Base-by-base conservation (phyloP, 2,329 filamentous ascomycete species). In the Colletotrichum sp. region DNA sequence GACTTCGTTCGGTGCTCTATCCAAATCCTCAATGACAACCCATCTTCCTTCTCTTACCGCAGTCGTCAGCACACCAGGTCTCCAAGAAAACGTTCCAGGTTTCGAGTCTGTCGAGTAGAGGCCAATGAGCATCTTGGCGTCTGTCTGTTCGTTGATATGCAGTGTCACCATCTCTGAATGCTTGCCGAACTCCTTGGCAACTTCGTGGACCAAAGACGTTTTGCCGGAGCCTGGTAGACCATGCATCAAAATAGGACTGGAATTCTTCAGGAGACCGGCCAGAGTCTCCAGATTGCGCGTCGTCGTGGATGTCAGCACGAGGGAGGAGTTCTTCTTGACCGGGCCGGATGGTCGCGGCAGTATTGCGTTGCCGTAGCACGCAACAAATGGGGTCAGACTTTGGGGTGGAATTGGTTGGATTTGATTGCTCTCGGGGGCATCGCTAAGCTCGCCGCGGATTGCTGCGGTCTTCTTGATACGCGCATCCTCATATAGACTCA, bases 1-100 rank as follows among this genome's bases (percentile, higher is more conserved):
- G 64, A 99, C 95, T 84, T 99, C 97, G 78, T 95, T 96, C 6
- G 97, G 97, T 13, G 97, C 97, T 77, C 96, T 93, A 82, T 99
- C 96, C 55, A 99, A 89, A 83, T 99, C 97, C 84, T 99, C 97
- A 75, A 99, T 97, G 78, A 99, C 89, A 8, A 99, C 94, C 97
- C 97, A 99, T 81, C 96, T 91, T 18, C 97, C 97, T 87, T 99
- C 96, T 81, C 91, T 93, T 4, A 98, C 96, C 43, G 97, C 97
- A 34, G 95, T 98, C 0, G 97, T 98, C 79, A 99, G 87, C 24
- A 98, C 95, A 85, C 97, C 97, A 5, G 97, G 92, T 75, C 95
- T 92, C 97, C 97, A 99, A 66, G 92, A 91, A 82, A 99, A 99
- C 12, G 95, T 96, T 2, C 96, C 96, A 2, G 96, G 96, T 76